A percentile compares a stretch with the other conserved stretches of the same genome.
Evolutionary conservation across 1,284 basidiomycete genomes (phyloP).

Genomic region (Termitomyces sp.): DNA sequence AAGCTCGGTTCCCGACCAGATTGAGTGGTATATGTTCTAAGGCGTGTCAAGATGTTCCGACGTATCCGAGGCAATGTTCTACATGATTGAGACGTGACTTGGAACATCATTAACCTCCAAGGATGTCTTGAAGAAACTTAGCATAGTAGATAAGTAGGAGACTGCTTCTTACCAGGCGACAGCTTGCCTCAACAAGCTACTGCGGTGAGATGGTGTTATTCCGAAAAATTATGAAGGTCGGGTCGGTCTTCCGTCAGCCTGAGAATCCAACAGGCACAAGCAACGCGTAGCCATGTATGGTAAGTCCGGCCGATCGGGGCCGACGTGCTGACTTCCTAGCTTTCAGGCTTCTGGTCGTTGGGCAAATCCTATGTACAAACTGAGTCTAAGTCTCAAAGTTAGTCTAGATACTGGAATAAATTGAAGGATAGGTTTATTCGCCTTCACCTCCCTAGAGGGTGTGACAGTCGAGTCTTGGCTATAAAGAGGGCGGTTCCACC

Average conservation of each 20-base stretch:
- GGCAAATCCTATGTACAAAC: too few species aligned
- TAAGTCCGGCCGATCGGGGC: neutral
- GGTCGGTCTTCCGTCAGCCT: neutral
- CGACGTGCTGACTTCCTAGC: too few species aligned
- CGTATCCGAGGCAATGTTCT: neutral
- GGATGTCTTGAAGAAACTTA: neutral
- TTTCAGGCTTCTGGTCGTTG: too few species aligned
- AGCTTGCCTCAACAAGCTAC: neutral
- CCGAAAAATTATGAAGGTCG: neutral
- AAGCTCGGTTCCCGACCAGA: neutral
- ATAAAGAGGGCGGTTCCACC: too few species aligned
- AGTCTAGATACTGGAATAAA: too few species aligned
- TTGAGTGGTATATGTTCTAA: neutral
- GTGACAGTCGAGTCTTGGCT: too few species aligned
- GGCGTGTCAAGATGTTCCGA: neutral
- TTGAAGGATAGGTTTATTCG: too few species aligned
- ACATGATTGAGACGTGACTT: neutral
- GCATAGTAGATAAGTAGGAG: neutral
- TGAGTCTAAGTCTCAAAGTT: too few species aligned
- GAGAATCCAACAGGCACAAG: neutral
- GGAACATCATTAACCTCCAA: neutral
- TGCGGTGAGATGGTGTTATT: neutral
- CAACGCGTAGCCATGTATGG: neutral
- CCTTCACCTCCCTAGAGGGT: too few species aligned
- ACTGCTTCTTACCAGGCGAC: neutral